These are phyloP conservation scores for Ascochyta clinopodiicola DNA, from an alignment of 2,329 filamentous ascomycete species.

Conservation along the genomic window DNA sequence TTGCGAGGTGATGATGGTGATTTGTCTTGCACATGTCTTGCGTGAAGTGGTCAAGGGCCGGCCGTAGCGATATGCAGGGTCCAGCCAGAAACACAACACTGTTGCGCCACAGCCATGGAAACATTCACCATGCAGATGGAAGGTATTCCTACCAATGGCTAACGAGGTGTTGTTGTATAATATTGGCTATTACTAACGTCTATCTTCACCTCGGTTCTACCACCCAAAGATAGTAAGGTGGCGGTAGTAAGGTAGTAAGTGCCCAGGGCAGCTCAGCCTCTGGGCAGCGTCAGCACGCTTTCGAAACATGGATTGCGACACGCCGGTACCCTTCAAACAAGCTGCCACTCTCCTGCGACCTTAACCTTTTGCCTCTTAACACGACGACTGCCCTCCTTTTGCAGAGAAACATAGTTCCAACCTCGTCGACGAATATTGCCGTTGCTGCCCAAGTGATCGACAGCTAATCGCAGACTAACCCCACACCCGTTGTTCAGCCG, in stretches of 20 bases:
- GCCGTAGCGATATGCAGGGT: slow-evolving; percentile 36
- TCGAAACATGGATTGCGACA: slow-evolving; percentile 35
- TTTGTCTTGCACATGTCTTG: neutral
- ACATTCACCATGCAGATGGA: too few species aligned
- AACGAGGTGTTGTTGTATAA: too few species aligned
- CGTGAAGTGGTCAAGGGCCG: slow-evolving; percentile 9
- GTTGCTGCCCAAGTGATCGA: slow-evolving; percentile 19
- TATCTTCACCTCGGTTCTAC: too few species aligned
- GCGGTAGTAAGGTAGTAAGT: too few species aligned
- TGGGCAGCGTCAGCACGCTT: slow-evolving; percentile 26
- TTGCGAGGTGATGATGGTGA: neutral
- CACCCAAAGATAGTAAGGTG: too few species aligned
- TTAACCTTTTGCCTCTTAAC: neutral
- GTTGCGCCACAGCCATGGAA: neutral
- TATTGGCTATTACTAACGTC: too few species aligned
- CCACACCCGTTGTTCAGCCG: slow-evolving; percentile 21
- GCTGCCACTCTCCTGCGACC: slow-evolving; percentile 14
- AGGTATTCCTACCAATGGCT: too few species aligned
- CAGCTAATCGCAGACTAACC: slow-evolving; percentile 15
- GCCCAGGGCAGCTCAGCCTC: slow-evolving; percentile 21
- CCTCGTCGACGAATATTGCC: neutral
- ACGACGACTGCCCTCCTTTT: too few species aligned
- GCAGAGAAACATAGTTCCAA: neutral
- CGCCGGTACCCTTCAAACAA: slow-evolving; percentile 28
- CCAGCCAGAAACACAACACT: slow-evolving; percentile 8